Evolutionary conservation across 306 rosid species (phyloP), one percentile per base, ranked within the genome.

Genomic region (Nissolia schottii): DNA sequence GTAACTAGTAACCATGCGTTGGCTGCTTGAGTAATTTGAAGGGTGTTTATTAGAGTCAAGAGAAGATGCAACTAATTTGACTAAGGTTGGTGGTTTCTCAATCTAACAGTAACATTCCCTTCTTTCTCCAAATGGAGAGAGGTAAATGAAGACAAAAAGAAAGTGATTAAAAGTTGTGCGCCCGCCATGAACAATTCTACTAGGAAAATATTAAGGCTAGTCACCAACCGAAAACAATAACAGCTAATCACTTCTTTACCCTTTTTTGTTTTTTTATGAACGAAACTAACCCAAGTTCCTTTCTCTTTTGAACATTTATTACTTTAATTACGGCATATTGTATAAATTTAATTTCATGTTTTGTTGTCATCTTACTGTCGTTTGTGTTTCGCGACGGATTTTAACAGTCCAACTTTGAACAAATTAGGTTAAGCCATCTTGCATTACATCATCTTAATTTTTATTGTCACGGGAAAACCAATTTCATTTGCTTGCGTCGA

Each of bases 41-140:
- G 78, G 27, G 59, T 37, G 50, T 62, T 55, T 27, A 2, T 34
- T 19, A 66, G 38, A 82, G 99, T 94, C 99, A 91, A 94, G 13
- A 78, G 89, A 71, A 71, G 99, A 79, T 91, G 88, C 96, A 94
- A 89, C 99, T 81, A 94, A 85, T 29, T 75, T 85, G 72, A 74
- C 66, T 73, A 32, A 90, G 89, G 89, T 89, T 82, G 97, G 89
- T 87, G 88, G 85, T 67, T 74, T 83, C 82, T 79, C 18, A 51
- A 73, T 70, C 85, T 57, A 70, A 49, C 81, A 73, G 82, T 61
- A 63, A 64, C 63, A 70, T 70, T 78, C n/a, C n/a, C n/a, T n/a
- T n/a, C n/a, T n/a, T n/a, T n/a, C 43, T 28, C 22, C 10, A 20
- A 2, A 46, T 23, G 25, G 40, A 34, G 23, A 9, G 7, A 58